Conservation (phyloP, 2,329 filamentous ascomycete species). For the Aspergillus amoenus region DNA sequence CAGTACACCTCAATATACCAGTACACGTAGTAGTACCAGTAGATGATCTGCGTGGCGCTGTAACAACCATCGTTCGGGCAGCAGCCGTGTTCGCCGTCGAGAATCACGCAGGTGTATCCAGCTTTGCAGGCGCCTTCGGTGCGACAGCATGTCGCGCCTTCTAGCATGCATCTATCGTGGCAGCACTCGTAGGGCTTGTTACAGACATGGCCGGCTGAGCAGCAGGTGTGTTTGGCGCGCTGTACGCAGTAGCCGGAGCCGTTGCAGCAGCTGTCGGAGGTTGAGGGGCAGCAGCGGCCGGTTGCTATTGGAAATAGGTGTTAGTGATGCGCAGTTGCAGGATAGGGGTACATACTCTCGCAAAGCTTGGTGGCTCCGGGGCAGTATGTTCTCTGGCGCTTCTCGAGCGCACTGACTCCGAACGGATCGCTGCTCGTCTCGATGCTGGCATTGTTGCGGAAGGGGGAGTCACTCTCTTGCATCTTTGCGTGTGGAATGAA, state of each 20-base stretch:
- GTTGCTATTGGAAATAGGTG: not conserved
- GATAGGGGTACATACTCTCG: not conserved
- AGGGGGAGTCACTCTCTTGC: not conserved
- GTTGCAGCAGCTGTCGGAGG: not conserved
- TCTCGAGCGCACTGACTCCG: not conserved
- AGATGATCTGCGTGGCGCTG: not conserved
- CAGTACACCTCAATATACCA: conserved; percentile 4
- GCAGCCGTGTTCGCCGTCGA: not conserved
- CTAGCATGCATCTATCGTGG: not conserved
- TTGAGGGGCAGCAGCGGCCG: not conserved
- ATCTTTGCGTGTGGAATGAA: not conserved
- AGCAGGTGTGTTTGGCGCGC: not conserved
- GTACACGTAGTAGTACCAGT: conserved; percentile 7
- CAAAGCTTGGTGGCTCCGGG: not conserved
- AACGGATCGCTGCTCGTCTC: not conserved
- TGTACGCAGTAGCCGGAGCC: not conserved
- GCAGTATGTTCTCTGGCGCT: not conserved
- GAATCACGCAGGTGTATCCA: not conserved
- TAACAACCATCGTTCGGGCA: not conserved
- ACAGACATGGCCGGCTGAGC: not conserved
- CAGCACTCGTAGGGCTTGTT: not conserved
- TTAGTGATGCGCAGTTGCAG: not conserved
- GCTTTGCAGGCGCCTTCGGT: not conserved
- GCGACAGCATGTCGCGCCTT: not conserved
- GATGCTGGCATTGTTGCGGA: not conserved